These are phyloP conservation scores for Conoideocrella luteorostrata DNA, from an alignment of 2,329 filamentous ascomycete species.

Conservation along the genomic window DNA sequence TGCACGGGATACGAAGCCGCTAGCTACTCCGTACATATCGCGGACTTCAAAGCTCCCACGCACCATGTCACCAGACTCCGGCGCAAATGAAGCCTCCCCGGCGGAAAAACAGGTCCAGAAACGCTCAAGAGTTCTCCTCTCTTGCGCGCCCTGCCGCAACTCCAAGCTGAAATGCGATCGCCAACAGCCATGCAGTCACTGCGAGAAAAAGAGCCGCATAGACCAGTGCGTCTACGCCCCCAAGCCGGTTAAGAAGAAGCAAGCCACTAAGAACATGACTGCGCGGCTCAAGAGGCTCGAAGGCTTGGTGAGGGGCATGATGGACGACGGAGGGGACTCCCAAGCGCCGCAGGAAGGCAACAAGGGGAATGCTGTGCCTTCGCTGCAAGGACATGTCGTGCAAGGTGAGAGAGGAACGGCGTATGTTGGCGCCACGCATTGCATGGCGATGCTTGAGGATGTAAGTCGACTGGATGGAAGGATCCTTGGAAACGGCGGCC, in stretches of 20 bases:
- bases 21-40: too few species aligned
- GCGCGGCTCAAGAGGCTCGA: conserved; percentile 49
- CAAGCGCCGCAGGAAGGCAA: background rate
- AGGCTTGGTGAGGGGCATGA: conserved; percentile 51
- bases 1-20: too few species aligned
- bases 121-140: conserved; percentile 43
- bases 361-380: conserved; percentile 11
- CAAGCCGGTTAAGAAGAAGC: conserved; percentile 32
- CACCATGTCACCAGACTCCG: too few species aligned
- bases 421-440: conserved; percentile 54
- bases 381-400: conserved; percentile 35
- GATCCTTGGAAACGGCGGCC: background rate
- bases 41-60: too few species aligned
- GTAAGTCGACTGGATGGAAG: conserved; percentile 29
- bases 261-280: conserved; percentile 44
- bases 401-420: conserved; percentile 36
- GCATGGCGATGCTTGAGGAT: conserved; percentile 54
- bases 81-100: conserved; percentile 14
- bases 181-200: conserved; percentile 44
- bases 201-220: conserved; percentile 40
- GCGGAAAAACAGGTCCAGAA: conserved; percentile 24
- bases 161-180: conserved; percentile 55
- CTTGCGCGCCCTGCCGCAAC: conserved; percentile 44
- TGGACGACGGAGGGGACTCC: conserved; percentile 29
- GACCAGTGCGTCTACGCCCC: conserved; percentile 45